Evolutionary conservation across 73 alveolate genomes (phyloP).

Genomic region (Symbiodinium pilosum): DNA sequence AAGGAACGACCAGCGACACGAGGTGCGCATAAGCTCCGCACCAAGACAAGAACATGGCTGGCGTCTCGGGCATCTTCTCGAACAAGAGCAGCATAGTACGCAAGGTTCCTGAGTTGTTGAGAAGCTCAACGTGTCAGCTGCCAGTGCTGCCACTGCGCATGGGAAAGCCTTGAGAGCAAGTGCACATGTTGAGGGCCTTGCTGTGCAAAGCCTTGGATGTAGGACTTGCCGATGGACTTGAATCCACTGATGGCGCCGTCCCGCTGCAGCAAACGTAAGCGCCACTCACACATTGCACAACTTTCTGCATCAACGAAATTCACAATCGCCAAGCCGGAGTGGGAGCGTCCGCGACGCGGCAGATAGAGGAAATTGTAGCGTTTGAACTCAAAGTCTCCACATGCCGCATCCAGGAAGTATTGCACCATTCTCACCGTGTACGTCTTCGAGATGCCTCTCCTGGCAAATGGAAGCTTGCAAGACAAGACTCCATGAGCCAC

Average conservation of each 20-base stretch:
- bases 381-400: neutral
- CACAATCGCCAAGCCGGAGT: constrained; percentile 53
- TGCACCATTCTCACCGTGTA: constrained; percentile 34
- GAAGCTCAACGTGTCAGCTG: no score
- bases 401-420: constrained; percentile 32
- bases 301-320: constrained; percentile 8
- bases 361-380: constrained; percentile 24
- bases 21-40: neutral
- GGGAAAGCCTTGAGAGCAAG: no score
- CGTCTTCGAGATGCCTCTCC: constrained; percentile 64
- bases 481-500: no score
- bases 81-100: constrained; percentile 37
- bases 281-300: constrained; percentile 15
- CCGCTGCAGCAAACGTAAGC: constrained; percentile 26
- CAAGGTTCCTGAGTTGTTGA: constrained; percentile 76
- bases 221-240: constrained; percentile 28
- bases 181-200: neutral
- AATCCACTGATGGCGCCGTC: constrained; percentile 43
- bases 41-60: neutral
- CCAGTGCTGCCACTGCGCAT: no score
- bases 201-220: constrained; percentile 61
- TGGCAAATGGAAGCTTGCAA: neutral
- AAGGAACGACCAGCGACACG: neutral
- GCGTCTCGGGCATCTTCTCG: constrained; percentile 5
- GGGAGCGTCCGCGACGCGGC: constrained; percentile 61